These are phyloP conservation scores for Wolfiporia cocos DNA, from an alignment of 1,284 basidiomycete genomes.

Conservation along the genomic window DNA sequence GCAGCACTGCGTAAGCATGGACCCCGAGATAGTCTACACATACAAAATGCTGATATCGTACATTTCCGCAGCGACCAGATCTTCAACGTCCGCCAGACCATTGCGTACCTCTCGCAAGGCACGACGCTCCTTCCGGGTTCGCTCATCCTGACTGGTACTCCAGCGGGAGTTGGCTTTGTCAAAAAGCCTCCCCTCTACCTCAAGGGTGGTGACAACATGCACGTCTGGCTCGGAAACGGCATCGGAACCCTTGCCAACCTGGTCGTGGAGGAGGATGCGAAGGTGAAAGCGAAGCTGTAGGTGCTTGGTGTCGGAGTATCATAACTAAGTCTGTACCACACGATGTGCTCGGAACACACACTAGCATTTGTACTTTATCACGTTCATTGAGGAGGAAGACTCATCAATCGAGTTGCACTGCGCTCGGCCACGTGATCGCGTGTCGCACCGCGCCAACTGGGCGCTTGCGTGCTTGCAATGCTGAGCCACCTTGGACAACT, in stretches of 20 bases:
- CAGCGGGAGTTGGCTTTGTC: conserved; percentile 74
- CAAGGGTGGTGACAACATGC: conserved; percentile 71
- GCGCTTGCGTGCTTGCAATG: no score
- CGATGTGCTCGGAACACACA: no score
- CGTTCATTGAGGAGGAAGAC: no score
- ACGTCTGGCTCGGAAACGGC: conserved; percentile 57
- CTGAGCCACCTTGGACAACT: no score
- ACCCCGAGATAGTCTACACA: conserved; percentile 15
- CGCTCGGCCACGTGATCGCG: no score
- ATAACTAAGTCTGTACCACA: no score
- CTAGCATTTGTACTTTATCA: no score
- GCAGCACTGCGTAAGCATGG: conserved; percentile 56
- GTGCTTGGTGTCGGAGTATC: neutral
- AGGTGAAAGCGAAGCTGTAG: conserved; percentile 36
- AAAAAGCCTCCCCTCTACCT: conserved; percentile 66
- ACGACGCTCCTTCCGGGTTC: conserved; percentile 83
- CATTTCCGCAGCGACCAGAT: conserved; percentile 54
- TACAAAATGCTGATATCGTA: conserved; percentile 9
- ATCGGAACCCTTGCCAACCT: conserved; percentile 73
- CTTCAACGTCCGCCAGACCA: conserved; percentile 64
- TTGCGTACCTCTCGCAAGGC: conserved; percentile 79
- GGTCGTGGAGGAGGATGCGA: conserved; percentile 56
- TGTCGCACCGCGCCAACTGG: no score
- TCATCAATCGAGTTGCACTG: no score
- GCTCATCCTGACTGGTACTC: conserved; percentile 77